Base-by-base conservation (phyloP, 2,329 filamentous ascomycete genomes). In the Phaeomoniella chlamydospora region DNA sequence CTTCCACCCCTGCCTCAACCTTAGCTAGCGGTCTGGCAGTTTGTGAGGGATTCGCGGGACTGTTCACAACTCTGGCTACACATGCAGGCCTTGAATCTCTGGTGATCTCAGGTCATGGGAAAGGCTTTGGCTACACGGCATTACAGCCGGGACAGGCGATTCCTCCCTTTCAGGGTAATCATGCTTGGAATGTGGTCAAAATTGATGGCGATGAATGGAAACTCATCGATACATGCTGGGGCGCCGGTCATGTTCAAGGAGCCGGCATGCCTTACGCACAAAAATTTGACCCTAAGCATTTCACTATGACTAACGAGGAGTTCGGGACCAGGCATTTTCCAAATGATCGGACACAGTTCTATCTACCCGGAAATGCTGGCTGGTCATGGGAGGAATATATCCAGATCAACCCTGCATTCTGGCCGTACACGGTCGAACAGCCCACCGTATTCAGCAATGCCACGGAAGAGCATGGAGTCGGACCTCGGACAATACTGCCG, bases 141-240 rank as follows among this genome's bases (percentile, higher is more conserved):
- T 58, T 86, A 5, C 62, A 67, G 29, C 68, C 74, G 0, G 81
- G 80, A 3, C 66, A 80, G 36, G 62, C 70, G 0, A 54, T 80
- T 0, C 87, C 87, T 2, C 68, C 74, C 0, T 70, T 68, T 14
- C 62, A 77, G 36, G 60, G 71, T 0, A 67, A 73, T 1, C 88
- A 96, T 56, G 88, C 90, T 0, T 94, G 90, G 90, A 94, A 94
- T 50, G 87, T 82, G 0, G 84, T 94, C 4, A 71, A 75, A 35
- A 85, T 96, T 39, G 88, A 96, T 48, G 72, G 77, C 16, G 84
- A 83, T 2, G 72, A 76, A 44, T 96, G 88, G 88, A 94, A 94
- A 57, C 69, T 96, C 1, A 61, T 96, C 34, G 90, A 98, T 50
- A 59, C 80, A 1, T 96, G 88, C 53, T 98, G 90, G 90, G 90